Evolutionary conservation across 192 early-diverging fungal genomes (phyloP).

Genomic region (Spinellus fusiger): DNA sequence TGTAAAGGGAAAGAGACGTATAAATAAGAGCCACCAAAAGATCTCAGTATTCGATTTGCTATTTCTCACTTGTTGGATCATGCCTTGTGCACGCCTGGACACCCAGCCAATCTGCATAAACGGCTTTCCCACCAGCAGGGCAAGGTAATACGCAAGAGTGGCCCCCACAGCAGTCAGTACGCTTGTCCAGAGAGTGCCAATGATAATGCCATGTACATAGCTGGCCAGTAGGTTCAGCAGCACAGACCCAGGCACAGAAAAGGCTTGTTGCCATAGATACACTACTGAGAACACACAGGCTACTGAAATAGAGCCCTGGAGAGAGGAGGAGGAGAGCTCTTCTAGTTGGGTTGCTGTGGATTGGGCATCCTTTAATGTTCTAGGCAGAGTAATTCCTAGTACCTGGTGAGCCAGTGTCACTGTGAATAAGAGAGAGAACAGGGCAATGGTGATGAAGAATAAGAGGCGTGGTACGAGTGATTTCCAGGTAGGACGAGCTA

Average conservation of each 20-base stretch:
- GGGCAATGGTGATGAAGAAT: slow-evolving; percentile 14
- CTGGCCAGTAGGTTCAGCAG: slow-evolving; percentile 36
- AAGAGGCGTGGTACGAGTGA: slow-evolving; percentile 14
- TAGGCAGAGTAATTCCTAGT: slow-evolving; percentile 32
- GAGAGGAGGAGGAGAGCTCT: slow-evolving; percentile 31
- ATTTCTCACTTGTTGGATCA: slow-evolving; percentile 20
- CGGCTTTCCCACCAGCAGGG: slow-evolving; percentile 23
- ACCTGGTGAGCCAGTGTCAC: slow-evolving; percentile 15
- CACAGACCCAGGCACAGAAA: slow-evolving; percentile 51
- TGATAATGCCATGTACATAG: slow-evolving; percentile 22
- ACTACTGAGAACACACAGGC: slow-evolving; percentile 37
- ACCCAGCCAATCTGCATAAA: slow-evolving; percentile 25
- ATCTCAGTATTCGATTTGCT: slow-evolving; percentile 29
- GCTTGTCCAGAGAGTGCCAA: slow-evolving; percentile 18
- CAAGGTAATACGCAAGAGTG: slow-evolving; percentile 22
- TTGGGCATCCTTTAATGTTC: slow-evolving; percentile 44
- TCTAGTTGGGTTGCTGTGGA: slow-evolving; percentile 39
- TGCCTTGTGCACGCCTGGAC: background rate
- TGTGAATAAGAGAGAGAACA: slow-evolving; percentile 13
- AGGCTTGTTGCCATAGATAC: slow-evolving; percentile 53
- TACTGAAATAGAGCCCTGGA: slow-evolving; percentile 35
- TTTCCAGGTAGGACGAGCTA: background rate
- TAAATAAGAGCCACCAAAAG: slow-evolving; percentile 48
- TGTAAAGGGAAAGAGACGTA: slow-evolving; percentile 45
- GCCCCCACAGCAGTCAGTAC: slow-evolving; percentile 23